phyloP scores from a whole-genome alignment of 192 early-diverging fungal species.

The Coemansia sp. region DNA sequence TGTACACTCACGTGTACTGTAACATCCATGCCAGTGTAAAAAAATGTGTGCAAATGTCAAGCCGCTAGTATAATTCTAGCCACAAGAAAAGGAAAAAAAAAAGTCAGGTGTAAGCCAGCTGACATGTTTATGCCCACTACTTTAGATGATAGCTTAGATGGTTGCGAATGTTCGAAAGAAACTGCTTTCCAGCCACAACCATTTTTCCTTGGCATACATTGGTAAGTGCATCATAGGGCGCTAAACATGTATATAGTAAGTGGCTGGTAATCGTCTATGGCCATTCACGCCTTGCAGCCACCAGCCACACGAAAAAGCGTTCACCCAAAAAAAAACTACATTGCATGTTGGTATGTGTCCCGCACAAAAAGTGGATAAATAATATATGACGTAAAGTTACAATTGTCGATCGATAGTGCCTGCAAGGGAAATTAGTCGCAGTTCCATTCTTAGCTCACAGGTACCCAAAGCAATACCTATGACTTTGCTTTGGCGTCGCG shows the following conservation, averaged over 20 bases:
- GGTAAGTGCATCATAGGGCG: neutral
- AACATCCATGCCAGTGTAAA: neutral
- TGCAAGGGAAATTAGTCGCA: neutral
- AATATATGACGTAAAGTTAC: neutral
- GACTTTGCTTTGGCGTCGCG: slow-evolving; percentile 10
- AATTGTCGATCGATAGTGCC: neutral
- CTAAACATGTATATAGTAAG: neutral
- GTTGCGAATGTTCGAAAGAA: neutral
- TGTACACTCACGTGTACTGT: neutral
- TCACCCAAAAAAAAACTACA: neutral
- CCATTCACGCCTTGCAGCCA: slow-evolving; percentile 6
- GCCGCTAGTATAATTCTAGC: neutral
- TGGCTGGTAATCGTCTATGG: neutral
- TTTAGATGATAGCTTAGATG: neutral
- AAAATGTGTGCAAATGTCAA: neutral
- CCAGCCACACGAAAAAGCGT: slow-evolving; percentile 2
- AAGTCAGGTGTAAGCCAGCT: neutral
- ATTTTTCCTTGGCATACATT: neutral
- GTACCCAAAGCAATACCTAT: neutral
- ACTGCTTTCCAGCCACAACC: neutral
- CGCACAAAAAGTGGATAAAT: neutral
- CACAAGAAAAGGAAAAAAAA: neutral
- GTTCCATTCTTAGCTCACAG: too few relatives aligned
- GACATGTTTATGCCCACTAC: neutral
- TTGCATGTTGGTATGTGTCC: neutral